A percentile compares a stretch with the other conserved stretches of the same genome.
phyloP scores from a whole-genome alignment of 192 early-diverging fungal species.

The Blastocladiella britannica region DNA sequence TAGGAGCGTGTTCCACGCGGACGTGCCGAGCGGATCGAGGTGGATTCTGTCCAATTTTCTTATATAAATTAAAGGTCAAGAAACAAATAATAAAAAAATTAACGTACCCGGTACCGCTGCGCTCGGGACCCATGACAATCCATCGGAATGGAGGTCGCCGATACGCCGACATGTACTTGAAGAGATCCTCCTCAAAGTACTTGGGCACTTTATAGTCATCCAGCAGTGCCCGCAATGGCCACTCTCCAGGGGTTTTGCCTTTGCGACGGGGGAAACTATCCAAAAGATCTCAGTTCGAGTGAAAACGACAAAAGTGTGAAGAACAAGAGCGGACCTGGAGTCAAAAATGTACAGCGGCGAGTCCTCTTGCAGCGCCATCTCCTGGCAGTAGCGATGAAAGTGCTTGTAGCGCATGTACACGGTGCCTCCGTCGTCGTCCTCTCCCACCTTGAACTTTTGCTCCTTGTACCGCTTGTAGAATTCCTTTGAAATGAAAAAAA shows the following conservation, averaged over 20 bases:
- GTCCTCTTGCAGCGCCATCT: slow-evolving; percentile 33
- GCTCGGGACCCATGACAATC: slow-evolving; percentile 49
- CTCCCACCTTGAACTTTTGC: slow-evolving; percentile 57
- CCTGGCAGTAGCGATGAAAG: slow-evolving; percentile 30
- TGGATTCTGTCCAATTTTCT: slow-evolving; percentile 24
- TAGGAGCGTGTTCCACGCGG: slow-evolving; percentile 58
- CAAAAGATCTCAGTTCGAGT: no score
- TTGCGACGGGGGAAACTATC: not conserved
- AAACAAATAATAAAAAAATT: not conserved
- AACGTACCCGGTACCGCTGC: slow-evolving; percentile 44
- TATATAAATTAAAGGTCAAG: no score
- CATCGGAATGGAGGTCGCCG: slow-evolving; percentile 53
- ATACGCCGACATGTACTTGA: slow-evolving; percentile 10
- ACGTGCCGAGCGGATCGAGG: slow-evolving; percentile 55
- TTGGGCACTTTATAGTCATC: slow-evolving; percentile 43
- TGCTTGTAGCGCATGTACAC: slow-evolving; percentile 41
- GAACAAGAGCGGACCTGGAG: slow-evolving; percentile 35
- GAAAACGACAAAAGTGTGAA: no score
- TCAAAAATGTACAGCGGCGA: slow-evolving; percentile 69
- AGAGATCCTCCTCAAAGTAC: slow-evolving; percentile 54
- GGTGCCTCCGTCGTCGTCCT: slow-evolving; percentile 48
- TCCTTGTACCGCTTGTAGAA: slow-evolving; percentile 27
- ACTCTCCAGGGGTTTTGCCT: not conserved
- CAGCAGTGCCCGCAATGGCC: slow-evolving; percentile 15
- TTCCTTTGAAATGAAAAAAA: slow-evolving; percentile 3